Percentiles rank a stretch among this genome's conserved stretches.
Evolutionary conservation across 768 basidiomycete genomes (phyloP).

Genomic region (Phylloporus arenicola): DNA sequence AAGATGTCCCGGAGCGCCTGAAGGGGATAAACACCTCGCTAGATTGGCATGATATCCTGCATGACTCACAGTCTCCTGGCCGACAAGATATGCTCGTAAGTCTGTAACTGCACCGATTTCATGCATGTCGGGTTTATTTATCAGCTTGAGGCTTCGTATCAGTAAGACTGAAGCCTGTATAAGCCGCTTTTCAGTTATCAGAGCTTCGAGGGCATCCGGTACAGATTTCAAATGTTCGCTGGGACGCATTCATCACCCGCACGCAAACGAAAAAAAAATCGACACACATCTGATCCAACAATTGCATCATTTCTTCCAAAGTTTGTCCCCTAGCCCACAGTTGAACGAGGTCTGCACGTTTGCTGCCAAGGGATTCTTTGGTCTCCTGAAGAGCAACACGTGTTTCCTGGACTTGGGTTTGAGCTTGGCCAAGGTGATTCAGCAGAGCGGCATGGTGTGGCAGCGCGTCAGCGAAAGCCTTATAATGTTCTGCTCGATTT

Average conservation of each 20-base stretch:
- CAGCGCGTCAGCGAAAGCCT: slow-evolving; percentile 90
- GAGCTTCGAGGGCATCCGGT: slow-evolving; percentile 84
- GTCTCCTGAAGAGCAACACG: slow-evolving; percentile 69
- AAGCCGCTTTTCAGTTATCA: slow-evolving; percentile 94
- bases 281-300: slow-evolving; percentile 90
- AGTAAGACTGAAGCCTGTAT: slow-evolving; percentile 85
- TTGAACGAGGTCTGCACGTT: slow-evolving; percentile 84
- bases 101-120: slow-evolving; percentile 96
- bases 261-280: slow-evolving; percentile 5
- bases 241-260: slow-evolving; percentile 14
- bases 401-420: slow-evolving; percentile 67
- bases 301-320: slow-evolving; percentile 91
- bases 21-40: slow-evolving; percentile 6
- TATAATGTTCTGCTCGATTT: slow-evolving; percentile 68
- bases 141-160: slow-evolving; percentile 81
- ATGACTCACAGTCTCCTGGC: slow-evolving; percentile 77
- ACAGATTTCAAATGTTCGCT: slow-evolving; percentile 89
- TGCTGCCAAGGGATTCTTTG: slow-evolving; percentile 73
- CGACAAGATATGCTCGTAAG: slow-evolving; percentile 72
- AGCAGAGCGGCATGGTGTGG: slow-evolving; percentile 84
- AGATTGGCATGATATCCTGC: neutral
- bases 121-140: slow-evolving; percentile 87
- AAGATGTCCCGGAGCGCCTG: slow-evolving; percentile 90
- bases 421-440: slow-evolving; percentile 64
- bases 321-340: slow-evolving; percentile 85